Evolutionary conservation across 139 green algal genomes (phyloP), one percentile per base, ranked within the genome.

Genomic region (Raphidocelis subcapitata): DNA sequence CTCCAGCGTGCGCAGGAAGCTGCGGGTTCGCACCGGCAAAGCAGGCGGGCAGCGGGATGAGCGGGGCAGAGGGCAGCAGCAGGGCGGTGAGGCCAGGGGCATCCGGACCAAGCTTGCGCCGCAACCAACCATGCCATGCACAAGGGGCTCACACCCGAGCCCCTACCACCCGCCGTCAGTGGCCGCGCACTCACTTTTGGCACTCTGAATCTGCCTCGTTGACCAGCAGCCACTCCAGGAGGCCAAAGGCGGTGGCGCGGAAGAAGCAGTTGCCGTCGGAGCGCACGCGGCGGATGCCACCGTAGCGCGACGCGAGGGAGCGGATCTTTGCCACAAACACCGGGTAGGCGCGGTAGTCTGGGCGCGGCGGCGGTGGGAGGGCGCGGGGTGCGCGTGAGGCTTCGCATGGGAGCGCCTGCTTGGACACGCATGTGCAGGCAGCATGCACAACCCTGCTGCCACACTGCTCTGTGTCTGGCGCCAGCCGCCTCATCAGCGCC

Each of bases 191-290:
- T 21, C 32, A 89, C 83, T 84, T 77, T 65, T 88, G 77, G 32
- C 79, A 79, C 70, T 95, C 90, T 8, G 57, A 63, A 24, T 76
- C 52, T 54, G 91, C 82, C 29, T 67, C 44, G 0, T 47, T 66
- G 10, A 76, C 29, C 56, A 95, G 55, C 52, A 96, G 67, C 35
- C 77, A 29, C 81, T 96, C 91, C 54, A 97, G 70, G 69, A 92
- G 94, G 20, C 75, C 80, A 74, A 91, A 97, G 2, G 93, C 75
- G 66, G 95, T 94, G 49, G 74, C 76, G 23, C 86, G 71, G 69
- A 88, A 94, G 73, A 94, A 94, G 82, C 90, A 95, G 78, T 94
- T 95, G 65, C 89, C 89, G 57, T 93, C 87, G 10, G 85, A 84
- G 5, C 87, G 73, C 0, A 84, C 85, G 59, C 87, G 64, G 16